A percentile compares a stretch with the other conserved stretches of the same genome.
These are phyloP conservation scores for Mayamaea pseudoterrestris DNA, from an alignment of 108 stramenopile genomes.

Conservation along the genomic window DNA sequence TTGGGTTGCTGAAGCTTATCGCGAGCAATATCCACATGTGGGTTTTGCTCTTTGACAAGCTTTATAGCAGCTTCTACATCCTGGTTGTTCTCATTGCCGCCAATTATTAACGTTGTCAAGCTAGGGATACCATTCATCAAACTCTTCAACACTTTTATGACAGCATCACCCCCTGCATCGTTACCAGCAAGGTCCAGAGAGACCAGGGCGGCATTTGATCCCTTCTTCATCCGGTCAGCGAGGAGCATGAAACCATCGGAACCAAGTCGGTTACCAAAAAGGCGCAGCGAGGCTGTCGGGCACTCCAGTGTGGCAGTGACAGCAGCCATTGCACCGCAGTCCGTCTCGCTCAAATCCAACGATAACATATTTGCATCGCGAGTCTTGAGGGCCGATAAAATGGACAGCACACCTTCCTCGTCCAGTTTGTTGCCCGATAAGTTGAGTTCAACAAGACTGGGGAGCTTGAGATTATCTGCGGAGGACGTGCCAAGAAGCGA, in stretches of 20 bases:
- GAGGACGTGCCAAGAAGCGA: background rate
- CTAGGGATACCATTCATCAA: slow-evolving; percentile 13
- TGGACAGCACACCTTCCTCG: slow-evolving; percentile 12
- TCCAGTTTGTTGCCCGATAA: slow-evolving; percentile 16
- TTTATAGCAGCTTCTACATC: slow-evolving; percentile 28
- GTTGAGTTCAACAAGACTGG: slow-evolving; percentile 9
- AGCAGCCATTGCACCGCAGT: slow-evolving; percentile 45
- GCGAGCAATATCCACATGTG: slow-evolving; percentile 62
- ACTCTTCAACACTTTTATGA: slow-evolving; percentile 31
- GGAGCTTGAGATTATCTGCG: background rate
- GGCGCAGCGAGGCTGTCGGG: slow-evolving; percentile 26
- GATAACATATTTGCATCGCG: slow-evolving; percentile 12
- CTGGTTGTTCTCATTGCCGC: slow-evolving; percentile 48
- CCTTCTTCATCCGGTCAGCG: slow-evolving; percentile 20
- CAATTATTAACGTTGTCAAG: slow-evolving; percentile 45
- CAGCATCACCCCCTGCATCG: slow-evolving; percentile 30
- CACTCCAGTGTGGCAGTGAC: slow-evolving; percentile 16
- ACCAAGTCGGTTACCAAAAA: slow-evolving; percentile 57
- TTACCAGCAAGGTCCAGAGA: slow-evolving; percentile 68
- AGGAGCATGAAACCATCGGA: slow-evolving; percentile 36
- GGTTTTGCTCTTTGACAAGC: slow-evolving; percentile 21
- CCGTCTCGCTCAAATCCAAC: slow-evolving; percentile 43
- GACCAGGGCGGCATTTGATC: slow-evolving; percentile 30
- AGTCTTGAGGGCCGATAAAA: background rate
- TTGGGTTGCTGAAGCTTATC: too few species aligned